These are phyloP conservation scores for Neurospora tetraspora DNA, from an alignment of 495 filamentous ascomycete genomes.

Conservation along the genomic window DNA sequence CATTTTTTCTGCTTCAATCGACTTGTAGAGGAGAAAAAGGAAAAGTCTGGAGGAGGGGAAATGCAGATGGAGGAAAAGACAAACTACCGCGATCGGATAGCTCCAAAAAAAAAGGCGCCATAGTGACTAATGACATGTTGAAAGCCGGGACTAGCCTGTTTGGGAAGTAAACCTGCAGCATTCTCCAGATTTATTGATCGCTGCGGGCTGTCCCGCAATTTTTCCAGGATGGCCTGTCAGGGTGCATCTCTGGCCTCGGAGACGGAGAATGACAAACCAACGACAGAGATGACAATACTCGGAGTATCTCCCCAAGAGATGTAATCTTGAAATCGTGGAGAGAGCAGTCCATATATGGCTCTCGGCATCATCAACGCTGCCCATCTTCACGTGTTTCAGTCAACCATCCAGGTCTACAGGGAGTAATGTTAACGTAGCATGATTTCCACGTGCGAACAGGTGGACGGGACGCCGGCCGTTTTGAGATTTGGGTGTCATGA, in stretches of 20 bases:
- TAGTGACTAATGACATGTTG: not conserved
- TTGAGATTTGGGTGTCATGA: not conserved
- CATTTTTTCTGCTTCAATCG: slow-evolving; percentile 31
- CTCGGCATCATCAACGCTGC: not conserved
- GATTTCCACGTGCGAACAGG: not conserved
- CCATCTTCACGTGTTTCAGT: not conserved
- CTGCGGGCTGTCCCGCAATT: not conserved
- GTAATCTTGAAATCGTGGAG: not conserved
- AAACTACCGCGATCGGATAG: not conserved
- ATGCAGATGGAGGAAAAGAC: not conserved
- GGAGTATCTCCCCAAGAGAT: not conserved
- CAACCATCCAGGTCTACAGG: not conserved
- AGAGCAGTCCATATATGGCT: not conserved
- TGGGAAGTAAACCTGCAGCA: not conserved
- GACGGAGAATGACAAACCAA: not conserved
- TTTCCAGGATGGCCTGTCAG: not conserved
- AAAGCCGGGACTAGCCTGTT: not conserved
- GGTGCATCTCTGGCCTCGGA: not conserved
- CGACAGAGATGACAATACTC: not conserved
- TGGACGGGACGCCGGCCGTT: not conserved
- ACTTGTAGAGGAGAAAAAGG: slow-evolving; percentile 2
- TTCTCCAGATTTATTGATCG: not conserved
- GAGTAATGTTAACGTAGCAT: not conserved
- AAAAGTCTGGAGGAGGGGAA: not conserved
- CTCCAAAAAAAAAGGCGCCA: not conserved